Conservation (phyloP, 1,139 yeast species). For the Blastobotrys indianensis region DNA sequence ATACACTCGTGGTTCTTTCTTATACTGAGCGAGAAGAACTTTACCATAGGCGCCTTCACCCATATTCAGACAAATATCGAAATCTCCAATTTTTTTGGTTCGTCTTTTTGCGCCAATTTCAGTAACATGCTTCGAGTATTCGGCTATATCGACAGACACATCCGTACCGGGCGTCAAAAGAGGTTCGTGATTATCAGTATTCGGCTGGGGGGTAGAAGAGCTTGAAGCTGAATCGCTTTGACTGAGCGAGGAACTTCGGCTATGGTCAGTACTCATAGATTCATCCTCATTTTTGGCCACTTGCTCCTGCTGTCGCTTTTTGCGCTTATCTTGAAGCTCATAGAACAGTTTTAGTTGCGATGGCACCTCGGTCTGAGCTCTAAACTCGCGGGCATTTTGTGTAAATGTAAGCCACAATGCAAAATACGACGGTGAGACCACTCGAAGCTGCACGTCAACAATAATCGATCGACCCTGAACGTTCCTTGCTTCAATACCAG, state of each 20-base stretch:
- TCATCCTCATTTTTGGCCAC: neutral
- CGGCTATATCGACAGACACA: constrained; percentile 3
- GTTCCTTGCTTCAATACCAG: constrained; percentile 62
- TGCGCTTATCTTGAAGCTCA: constrained; percentile 18
- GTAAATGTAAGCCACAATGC: constrained; percentile 89
- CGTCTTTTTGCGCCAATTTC: constrained; percentile 34
- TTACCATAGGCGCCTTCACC: constrained; percentile 98
- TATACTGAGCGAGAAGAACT: constrained; percentile 73
- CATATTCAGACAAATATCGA: constrained; percentile 63
- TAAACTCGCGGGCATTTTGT: constrained; percentile 24
- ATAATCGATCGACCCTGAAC: constrained; percentile 59
- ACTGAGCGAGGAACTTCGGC: constrained; percentile 4
- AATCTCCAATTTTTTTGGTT: constrained; percentile 63
- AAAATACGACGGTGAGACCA: constrained; percentile 51
- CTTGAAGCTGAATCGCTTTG: constrained; percentile 1
- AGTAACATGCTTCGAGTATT: constrained; percentile 16
- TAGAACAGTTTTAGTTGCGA: constrained; percentile 52
- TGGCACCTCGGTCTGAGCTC: constrained; percentile 37
- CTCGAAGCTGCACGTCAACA: constrained; percentile 77
- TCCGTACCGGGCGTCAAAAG: neutral
- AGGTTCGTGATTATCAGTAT: neutral
- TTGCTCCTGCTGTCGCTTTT: neutral
- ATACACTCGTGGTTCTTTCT: constrained; percentile 52
- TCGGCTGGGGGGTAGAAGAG: neutral
- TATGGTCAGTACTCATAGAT: constrained; percentile 2